A percentile compares a stretch with the other conserved stretches of the same genome.
phyloP scores from a whole-genome alignment of 2,329 filamentous ascomycete genomes.

The Monosporascus sp. region DNA sequence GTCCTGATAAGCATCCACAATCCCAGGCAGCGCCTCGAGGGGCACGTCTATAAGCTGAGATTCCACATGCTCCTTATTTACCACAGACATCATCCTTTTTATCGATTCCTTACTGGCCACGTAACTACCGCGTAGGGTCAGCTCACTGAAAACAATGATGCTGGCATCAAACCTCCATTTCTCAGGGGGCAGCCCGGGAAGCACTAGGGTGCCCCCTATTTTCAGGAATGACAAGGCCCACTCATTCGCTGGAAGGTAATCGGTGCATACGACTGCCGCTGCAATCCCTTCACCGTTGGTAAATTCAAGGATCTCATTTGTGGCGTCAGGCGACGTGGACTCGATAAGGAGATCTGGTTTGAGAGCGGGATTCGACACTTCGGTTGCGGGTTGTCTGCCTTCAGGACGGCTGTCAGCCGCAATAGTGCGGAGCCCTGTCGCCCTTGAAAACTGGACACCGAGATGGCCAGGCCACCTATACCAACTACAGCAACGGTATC shows the following conservation, averaged over 20 bases:
- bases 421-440: constrained; percentile 29
- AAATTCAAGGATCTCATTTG: constrained; percentile 18
- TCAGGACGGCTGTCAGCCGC: constrained; percentile 30
- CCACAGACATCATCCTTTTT: constrained; percentile 26
- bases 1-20: constrained; percentile 24
- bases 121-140: constrained; percentile 27
- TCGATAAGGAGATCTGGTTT: constrained; percentile 24
- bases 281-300: constrained; percentile 27
- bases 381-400: constrained; percentile 22
- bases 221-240: constrained; percentile 25
- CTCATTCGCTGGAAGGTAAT: constrained; percentile 24
- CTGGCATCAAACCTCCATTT: constrained; percentile 28
- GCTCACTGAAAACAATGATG: constrained; percentile 25
- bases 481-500: constrained; percentile 28
- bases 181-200: constrained; percentile 26
- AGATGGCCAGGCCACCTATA: constrained; percentile 31
- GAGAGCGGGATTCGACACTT: constrained; percentile 17
- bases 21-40: constrained; percentile 20
- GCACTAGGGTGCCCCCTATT: constrained; percentile 24
- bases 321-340: constrained; percentile 14
- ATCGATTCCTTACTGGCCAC: constrained; percentile 24
- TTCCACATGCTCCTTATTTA: constrained; percentile 18
- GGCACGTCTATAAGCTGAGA: constrained; percentile 23
- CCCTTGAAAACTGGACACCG: constrained; percentile 31
- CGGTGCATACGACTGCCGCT: constrained; percentile 27